Conservation (phyloP, 345 rosid species). For the Microcos paniculata region DNA sequence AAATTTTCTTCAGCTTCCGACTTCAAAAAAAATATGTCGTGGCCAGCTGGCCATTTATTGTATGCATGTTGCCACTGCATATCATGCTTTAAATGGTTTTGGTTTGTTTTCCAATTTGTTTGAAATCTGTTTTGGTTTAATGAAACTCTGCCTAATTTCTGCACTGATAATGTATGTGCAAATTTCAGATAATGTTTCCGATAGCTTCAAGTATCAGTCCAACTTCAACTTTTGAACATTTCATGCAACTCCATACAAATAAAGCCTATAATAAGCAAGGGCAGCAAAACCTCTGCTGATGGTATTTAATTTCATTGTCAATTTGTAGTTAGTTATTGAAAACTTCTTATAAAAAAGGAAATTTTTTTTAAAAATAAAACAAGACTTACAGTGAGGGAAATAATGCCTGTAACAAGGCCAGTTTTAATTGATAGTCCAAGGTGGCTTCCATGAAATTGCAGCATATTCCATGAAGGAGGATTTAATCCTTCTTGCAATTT, state of each 20-base stretch:
- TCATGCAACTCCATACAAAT: too few relatives aligned
- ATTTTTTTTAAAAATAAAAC: too few relatives aligned
- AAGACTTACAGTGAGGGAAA: slow-evolving; percentile 80
- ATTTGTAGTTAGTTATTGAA: neutral
- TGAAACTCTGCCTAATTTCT: too few relatives aligned
- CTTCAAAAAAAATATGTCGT: neutral
- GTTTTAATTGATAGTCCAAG: slow-evolving; percentile 75
- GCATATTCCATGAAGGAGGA: slow-evolving; percentile 93
- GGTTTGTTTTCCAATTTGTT: neutral
- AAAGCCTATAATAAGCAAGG: too few relatives aligned
- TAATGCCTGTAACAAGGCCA: slow-evolving; percentile 81
- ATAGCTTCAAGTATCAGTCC: too few relatives aligned
- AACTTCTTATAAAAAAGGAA: neutral
- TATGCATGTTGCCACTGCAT: neutral
- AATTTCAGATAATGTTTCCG: too few relatives aligned
- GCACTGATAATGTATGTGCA: too few relatives aligned
- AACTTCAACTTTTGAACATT: too few relatives aligned
- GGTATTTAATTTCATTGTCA: too few relatives aligned
- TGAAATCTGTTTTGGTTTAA: too few relatives aligned
- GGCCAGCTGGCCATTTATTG: slow-evolving; percentile 6
- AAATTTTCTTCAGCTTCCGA: neutral
- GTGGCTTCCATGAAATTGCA: slow-evolving; percentile 70
- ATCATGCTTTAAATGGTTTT: neutral
- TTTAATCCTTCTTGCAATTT: slow-evolving; percentile 81
- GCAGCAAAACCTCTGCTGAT: too few relatives aligned